Percentiles rank a stretch among this genome's conserved stretches.
These are phyloP conservation scores for Neofusicoccum ribis DNA, from an alignment of 2,329 filamentous ascomycete species.

Conservation along the genomic window DNA sequence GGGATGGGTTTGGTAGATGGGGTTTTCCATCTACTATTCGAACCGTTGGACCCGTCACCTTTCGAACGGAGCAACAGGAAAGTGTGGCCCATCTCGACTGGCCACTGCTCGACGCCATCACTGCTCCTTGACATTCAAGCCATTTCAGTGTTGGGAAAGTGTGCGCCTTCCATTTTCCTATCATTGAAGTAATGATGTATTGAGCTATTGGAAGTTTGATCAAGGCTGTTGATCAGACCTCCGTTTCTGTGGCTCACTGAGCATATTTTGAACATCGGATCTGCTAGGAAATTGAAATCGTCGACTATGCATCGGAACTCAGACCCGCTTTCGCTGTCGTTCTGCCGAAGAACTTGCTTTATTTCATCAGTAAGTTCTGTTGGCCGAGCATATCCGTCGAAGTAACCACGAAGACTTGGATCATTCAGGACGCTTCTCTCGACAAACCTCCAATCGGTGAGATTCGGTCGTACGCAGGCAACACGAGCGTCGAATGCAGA, in stretches of 20 bases:
- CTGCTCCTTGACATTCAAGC: not conserved
- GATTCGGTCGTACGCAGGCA: not conserved
- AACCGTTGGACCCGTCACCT: not conserved
- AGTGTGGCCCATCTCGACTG: not conserved
- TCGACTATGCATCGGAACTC: not conserved
- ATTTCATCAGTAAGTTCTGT: not conserved
- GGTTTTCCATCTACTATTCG: not conserved
- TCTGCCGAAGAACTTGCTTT: not conserved
- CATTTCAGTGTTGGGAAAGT: not conserved
- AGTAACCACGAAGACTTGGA: not conserved
- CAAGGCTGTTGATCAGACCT: not conserved
- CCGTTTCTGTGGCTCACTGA: not conserved
- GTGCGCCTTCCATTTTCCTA: not conserved
- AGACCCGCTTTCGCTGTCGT: not conserved
- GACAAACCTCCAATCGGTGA: not conserved
- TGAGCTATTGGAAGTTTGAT: not conserved
- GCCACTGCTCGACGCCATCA: not conserved
- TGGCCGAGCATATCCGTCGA: not conserved
- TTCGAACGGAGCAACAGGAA: not conserved
- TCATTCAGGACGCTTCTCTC: too few species aligned
- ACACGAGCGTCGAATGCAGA: slow-evolving; percentile 1
- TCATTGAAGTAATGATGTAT: not conserved
- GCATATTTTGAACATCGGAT: not conserved
- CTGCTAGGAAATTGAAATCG: not conserved
- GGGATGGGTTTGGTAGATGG: too few species aligned